Base-by-base conservation (phyloP, 2,329 filamentous ascomycete species). In the Penicillium olsonii region DNA sequence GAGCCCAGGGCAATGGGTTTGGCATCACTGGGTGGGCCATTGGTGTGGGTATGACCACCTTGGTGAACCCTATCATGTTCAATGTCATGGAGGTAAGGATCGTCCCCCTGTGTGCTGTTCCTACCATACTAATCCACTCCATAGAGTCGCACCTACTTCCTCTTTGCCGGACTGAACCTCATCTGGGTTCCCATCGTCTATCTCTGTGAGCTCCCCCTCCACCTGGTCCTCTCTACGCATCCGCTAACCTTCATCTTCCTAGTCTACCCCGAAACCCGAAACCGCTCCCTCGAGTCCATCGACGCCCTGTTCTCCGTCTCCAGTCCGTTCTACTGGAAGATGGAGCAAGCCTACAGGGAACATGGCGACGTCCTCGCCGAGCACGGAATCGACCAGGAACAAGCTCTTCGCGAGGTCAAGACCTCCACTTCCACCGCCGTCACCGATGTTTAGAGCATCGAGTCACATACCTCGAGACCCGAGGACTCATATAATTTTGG, bases 11-110 rank as follows among this genome's bases (percentile, higher is more conserved):
- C 7, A 81, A 83, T 59, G 79, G 78, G 7, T 82, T 84, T 54
- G 78, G 77, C 15, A 81, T 84, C 50, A 78, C 78, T 2, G 80
- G 81, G 1, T 84, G 81, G 81, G 80, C 81, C 15, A 74, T 82
- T 49, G 81, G 80, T 31, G 76, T 79, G 8, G 80, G 80, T 29
- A 76, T 78, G 75, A 81, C 79, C 1, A 72, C 73, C 2, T 68
- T 82, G 39, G 74, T 81, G 52, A 82, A 68, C 37, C 66, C 65
- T 68, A 77, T 81, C 61, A 78, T 82, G 73, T 77, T 82, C 50
- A 65, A 59, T 35, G 65, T 65, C n/a, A 56, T 80, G 18, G 68
- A 34, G 11, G 55, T 57, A 42, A 27, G 53, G 37, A 14, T 12
- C 27, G 2, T 10, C 0, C 24, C n/a, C 14, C 6, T 3, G 5